A percentile compares a stretch with the other conserved stretches of the same genome.
These are phyloP conservation scores for Colletotrichum magnum DNA, from an alignment of 2,329 filamentous ascomycete genomes.

Conservation along the genomic window DNA sequence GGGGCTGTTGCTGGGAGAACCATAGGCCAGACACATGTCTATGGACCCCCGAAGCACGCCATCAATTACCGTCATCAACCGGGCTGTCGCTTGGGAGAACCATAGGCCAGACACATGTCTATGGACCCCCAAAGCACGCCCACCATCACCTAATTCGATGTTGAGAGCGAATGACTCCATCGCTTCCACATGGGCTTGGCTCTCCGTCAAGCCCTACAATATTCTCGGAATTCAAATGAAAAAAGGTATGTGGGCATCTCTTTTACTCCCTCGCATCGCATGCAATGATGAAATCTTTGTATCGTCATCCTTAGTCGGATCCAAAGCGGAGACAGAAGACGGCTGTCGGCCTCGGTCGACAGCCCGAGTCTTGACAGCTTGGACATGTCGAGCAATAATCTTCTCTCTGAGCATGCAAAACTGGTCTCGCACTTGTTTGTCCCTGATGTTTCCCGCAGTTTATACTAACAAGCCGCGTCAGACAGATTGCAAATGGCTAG, in stretches of 20 bases:
- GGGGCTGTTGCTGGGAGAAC: conserved; percentile 22
- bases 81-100: conserved; percentile 22
- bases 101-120: not conserved
- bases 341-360: conserved; percentile 11
- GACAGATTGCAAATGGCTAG: not conserved
- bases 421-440: not conserved
- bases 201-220: not conserved
- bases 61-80: conserved; percentile 47
- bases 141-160: conserved; percentile 54
- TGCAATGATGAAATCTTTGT: conserved; percentile 86
- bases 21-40: conserved; percentile 1
- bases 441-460: not conserved
- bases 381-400: conserved; percentile 67
- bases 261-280: conserved; percentile 11
- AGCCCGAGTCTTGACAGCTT: conserved; percentile 48
- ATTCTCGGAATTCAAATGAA: not conserved
- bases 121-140: conserved; percentile 54
- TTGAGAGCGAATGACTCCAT: conserved; percentile 27
- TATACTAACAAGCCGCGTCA: not conserved
- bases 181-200: not conserved
- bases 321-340: conserved; percentile 45
- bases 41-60: conserved; percentile 57
- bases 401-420: conserved; percentile 64
- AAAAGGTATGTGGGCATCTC: conserved; percentile 21
- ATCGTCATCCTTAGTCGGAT: conserved; percentile 99